Evolutionary conservation across 345 rosid species (phyloP), one percentile per base, ranked within the genome.

Genomic region (Erucastrum elatum): DNA sequence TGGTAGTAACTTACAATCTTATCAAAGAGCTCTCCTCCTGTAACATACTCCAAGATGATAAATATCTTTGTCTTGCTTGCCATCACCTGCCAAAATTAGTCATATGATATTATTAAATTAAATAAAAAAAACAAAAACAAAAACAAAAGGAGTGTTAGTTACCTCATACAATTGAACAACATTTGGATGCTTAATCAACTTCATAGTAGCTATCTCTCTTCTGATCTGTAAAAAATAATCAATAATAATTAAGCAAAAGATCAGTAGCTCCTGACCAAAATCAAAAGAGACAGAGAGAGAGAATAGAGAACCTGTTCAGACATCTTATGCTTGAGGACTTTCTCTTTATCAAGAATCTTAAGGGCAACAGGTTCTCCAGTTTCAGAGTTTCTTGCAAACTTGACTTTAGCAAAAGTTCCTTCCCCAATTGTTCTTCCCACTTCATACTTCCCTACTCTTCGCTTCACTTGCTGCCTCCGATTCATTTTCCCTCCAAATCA

Each of bases 371-470:
- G 84, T 16, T 91, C 92, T 17, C 93, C 92, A 0, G 94, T 95
- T 82, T 91, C 89, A 4, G 96, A 91, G 74, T 93, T 95, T 73
- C 91, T 88, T 1, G 98, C 99, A 81, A 90, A 95, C 88, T 90
- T 95, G 49, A 95, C 98, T 86, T 95, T 95, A 4, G 98, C 99
- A 85, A 95, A 95, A 63, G 99, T 86, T 63, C 99, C 98, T 75
- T 95, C 99, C 0, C 99, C 99, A 74, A 95, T 91, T 15, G 98
- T 95, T 85, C 99, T 87, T 67, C 99, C 99, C 62, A 95, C 87
- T 68, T 95, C 98, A 80, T 91, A 95, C 81, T 88, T 92, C 16
- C 99, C 99, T 29, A 95, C 93, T 17, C 88, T 80, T 29, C 92
- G 91, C 85, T 94, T 94, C 3, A 87, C 86, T 85, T 87, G 83